A percentile compares a stretch with the other conserved stretches of the same genome.
Conservation (phyloP, 139 green algal species). For the Zygnema cylindricum region DNA sequence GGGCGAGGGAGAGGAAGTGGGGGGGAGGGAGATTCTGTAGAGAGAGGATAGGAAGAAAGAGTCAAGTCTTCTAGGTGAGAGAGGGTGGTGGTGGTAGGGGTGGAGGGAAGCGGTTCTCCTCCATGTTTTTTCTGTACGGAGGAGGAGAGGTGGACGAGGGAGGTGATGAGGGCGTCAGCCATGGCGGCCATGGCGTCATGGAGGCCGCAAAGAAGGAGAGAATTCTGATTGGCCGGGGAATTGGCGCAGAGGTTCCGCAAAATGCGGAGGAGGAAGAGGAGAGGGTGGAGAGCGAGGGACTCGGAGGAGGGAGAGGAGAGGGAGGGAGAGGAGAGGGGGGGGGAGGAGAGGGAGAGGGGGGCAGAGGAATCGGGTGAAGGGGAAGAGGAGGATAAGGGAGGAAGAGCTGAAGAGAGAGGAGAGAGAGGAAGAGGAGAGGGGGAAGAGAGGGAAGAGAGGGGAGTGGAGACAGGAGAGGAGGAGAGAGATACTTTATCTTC, state of each 20-base stretch:
- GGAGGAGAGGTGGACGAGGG: background rate
- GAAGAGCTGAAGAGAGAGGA: background rate
- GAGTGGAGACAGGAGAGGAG: no score
- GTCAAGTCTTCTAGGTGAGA: background rate
- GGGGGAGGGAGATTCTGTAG: background rate
- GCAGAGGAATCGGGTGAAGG: background rate
- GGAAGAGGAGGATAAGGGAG: background rate
- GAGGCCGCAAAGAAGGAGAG: constrained; percentile 37
- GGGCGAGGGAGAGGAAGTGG: no score
- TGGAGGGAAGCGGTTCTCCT: background rate
- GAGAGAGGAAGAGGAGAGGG: background rate
- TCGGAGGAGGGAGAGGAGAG: background rate
- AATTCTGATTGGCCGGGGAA: constrained; percentile 32
- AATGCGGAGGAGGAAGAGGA: constrained; percentile 25
- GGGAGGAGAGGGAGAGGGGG: background rate
- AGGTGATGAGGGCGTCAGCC: constrained; percentile 24
- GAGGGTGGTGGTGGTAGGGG: background rate
- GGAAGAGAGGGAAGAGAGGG: background rate
- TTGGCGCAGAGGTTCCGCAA: constrained; percentile 35
- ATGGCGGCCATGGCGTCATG: constrained; percentile 28
- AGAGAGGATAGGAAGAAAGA: background rate
- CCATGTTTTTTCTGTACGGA: background rate
- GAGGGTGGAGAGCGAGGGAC: background rate
- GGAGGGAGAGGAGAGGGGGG: no score
- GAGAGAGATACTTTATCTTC: background rate